Evolutionary conservation across 2,329 filamentous ascomycete genomes (phyloP).

Genomic region (Calonectria naviculata): DNA sequence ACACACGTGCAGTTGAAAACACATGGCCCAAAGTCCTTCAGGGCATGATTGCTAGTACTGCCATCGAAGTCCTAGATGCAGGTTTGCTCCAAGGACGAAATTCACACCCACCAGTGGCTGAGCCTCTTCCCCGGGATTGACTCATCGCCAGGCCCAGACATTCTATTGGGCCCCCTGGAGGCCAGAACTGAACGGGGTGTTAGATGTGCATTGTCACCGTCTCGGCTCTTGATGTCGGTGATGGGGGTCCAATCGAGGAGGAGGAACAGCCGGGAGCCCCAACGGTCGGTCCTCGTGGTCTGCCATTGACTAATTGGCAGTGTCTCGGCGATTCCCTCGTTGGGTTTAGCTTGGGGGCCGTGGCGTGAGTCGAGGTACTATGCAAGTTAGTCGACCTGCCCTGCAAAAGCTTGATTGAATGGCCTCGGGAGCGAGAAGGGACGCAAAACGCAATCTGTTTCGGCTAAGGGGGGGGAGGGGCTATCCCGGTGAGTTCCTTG

Average conservation of each 20-base stretch:
- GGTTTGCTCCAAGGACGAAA: not conserved
- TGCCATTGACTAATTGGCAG: not conserved
- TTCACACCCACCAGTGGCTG: not conserved
- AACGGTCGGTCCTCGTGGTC: not conserved
- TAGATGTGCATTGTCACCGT: not conserved
- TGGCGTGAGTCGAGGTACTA: not conserved
- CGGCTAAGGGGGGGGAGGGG: not conserved
- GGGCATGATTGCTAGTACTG: not conserved
- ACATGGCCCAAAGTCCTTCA: not conserved
- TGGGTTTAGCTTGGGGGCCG: not conserved
- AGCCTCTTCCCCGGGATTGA: not conserved
- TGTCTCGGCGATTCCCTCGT: not conserved
- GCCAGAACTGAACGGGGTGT: not conserved
- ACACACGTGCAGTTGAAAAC: too few species aligned
- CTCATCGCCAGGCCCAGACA: not conserved
- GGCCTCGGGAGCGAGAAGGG: not conserved
- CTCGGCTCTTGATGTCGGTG: not conserved
- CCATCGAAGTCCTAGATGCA: conserved; percentile 15
- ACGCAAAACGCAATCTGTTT: not conserved
- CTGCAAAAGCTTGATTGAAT: conserved; percentile 1
- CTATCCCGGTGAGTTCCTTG: not conserved
- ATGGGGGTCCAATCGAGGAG: not conserved
- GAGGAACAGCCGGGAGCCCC: not conserved
- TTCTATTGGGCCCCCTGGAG: not conserved
- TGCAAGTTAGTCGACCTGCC: not conserved